Percentiles rank a stretch among this genome's conserved stretches.
These are phyloP conservation scores for Fusarium miscanthi DNA, from an alignment of 2,329 filamentous ascomycete genomes.

Conservation along the genomic window DNA sequence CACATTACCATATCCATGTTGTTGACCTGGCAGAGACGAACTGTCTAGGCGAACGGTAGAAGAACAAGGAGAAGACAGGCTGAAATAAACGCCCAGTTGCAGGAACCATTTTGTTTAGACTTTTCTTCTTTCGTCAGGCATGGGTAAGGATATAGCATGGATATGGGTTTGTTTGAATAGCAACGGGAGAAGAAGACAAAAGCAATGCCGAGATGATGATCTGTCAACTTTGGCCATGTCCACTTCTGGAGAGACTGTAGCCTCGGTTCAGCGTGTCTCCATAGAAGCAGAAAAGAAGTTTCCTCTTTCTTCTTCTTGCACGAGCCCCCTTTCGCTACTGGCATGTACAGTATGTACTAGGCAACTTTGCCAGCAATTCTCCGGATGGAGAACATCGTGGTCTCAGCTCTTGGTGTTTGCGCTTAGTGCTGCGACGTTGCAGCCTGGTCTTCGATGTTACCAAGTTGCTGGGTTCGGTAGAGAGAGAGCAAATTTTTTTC, in stretches of 20 bases:
- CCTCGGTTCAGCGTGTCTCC: background rate
- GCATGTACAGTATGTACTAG: background rate
- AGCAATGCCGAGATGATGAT: slow-evolving; percentile 21
- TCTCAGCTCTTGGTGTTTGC: slow-evolving; percentile 9
- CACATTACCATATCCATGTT: background rate
- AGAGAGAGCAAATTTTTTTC: background rate
- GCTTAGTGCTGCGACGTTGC: slow-evolving; percentile 23
- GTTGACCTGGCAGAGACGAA: background rate
- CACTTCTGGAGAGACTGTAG: slow-evolving; percentile 2
- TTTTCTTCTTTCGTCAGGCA: slow-evolving; percentile 4
- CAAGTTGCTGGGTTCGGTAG: slow-evolving; percentile 30
- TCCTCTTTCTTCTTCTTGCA: slow-evolving; percentile 1
- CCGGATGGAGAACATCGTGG: slow-evolving; percentile 16
- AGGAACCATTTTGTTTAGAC: slow-evolving; percentile 1
- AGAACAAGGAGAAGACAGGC: slow-evolving; percentile 13
- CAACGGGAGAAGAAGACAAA: slow-evolving; percentile 7
- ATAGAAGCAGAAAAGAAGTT: slow-evolving; percentile 4
- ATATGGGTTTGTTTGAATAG: background rate
- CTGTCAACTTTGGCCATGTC: background rate
- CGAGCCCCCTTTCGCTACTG: background rate
- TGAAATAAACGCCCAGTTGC: slow-evolving; percentile 28
- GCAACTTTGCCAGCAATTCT: background rate
- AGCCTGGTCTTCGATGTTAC: slow-evolving; percentile 17
- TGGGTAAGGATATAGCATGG: background rate
- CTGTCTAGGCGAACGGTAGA: slow-evolving; percentile 10